These are phyloP conservation scores for Coemansia reversa DNA, from an alignment of 192 early-diverging fungal genomes.

Conservation along the genomic window DNA sequence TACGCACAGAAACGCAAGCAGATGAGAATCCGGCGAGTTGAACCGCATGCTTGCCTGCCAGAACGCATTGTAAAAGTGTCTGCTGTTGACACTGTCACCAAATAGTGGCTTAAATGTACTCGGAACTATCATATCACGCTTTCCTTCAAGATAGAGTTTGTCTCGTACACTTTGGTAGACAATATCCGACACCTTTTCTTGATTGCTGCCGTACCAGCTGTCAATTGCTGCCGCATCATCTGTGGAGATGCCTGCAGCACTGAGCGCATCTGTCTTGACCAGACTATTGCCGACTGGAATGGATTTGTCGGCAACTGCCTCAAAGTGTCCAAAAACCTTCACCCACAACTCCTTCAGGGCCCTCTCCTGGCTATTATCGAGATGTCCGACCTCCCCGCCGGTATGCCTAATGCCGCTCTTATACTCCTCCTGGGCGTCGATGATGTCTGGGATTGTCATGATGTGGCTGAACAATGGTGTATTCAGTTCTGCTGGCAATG, in stretches of 20 bases:
- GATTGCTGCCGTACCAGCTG: conserved; percentile 39
- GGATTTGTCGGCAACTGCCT: conserved; percentile 16
- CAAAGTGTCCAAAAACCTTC: conserved; percentile 31
- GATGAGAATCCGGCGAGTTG: conserved; percentile 64
- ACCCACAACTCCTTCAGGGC: conserved; percentile 40
- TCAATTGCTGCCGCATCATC: conserved; percentile 8
- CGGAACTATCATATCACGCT: conserved; percentile 18
- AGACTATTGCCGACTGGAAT: conserved; percentile 28
- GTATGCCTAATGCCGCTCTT: conserved; percentile 13
- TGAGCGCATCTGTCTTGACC: conserved; percentile 4
- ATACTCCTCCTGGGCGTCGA: conserved; percentile 22
- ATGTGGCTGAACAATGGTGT: not conserved
- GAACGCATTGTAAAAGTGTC: conserved; percentile 32
- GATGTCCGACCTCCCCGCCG: conserved; percentile 24
- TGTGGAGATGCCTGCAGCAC: conserved; percentile 3
- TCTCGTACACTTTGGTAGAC: conserved; percentile 32
- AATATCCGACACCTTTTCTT: conserved; percentile 5
- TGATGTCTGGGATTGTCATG: conserved; percentile 19
- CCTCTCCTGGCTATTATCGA: conserved; percentile 24
- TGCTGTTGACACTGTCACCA: conserved; percentile 10
- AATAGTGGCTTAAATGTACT: conserved; percentile 35
- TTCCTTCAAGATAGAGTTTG: conserved; percentile 37
- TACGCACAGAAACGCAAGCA: conserved; percentile 74
- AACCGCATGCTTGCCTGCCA: conserved; percentile 38
- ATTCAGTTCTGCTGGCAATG: not conserved